Conservation (phyloP, 2,329 filamentous ascomycete species). For the Pyricularia sp. region DNA sequence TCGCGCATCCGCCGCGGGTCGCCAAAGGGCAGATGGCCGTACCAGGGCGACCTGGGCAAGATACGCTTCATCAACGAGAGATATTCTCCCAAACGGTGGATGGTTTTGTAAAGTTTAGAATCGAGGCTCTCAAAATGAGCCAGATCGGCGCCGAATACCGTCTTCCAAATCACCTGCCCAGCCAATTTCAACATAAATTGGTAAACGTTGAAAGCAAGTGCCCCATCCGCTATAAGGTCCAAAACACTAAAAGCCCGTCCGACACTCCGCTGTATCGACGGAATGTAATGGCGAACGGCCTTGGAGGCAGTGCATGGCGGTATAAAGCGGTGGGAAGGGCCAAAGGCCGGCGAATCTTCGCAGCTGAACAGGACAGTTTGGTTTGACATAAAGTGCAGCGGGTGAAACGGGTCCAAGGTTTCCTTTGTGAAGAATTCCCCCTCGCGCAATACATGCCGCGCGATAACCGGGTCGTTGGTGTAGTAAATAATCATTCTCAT, state of each 20-base stretch:
- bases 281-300: background rate
- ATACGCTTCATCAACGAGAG: background rate
- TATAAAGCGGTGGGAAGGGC: background rate
- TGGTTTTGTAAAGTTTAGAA: background rate
- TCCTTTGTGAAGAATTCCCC: background rate
- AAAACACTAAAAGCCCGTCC: background rate
- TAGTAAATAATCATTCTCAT: background rate
- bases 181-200: background rate
- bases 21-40: background rate
- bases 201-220: background rate
- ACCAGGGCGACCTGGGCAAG: background rate
- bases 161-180: background rate
- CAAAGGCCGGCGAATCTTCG: background rate
- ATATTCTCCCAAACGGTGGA: background rate
- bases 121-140: background rate
- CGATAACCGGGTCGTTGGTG: background rate
- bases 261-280: background rate
- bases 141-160: background rate
- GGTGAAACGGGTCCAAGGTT: background rate
- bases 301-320: background rate
- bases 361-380: background rate
- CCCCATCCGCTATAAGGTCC: background rate
- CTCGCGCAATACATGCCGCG: background rate
- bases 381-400: background rate
- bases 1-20: background rate